phyloP scores from a whole-genome alignment of 305 asterid species.

The Salvia sclarea region DNA sequence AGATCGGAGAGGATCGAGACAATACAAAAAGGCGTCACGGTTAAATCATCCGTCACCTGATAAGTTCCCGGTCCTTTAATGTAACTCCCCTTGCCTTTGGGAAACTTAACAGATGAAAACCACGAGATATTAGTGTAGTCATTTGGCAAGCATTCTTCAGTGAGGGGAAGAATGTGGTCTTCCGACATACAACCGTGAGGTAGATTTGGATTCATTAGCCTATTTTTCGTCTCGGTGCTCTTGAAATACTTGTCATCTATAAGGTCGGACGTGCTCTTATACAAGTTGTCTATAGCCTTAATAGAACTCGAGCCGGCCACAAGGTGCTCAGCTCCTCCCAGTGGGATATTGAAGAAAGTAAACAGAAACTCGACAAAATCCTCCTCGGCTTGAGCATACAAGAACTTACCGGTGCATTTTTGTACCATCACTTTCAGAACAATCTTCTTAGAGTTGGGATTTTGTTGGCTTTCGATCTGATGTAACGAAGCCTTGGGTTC shows the following conservation, averaged over 20 bases:
- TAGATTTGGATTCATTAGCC: neutral
- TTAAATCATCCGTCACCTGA: constrained; percentile 27
- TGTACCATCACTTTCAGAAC: constrained; percentile 19
- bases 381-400: constrained; percentile 20
- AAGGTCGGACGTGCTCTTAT: neutral
- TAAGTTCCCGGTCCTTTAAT: neutral
- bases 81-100: constrained; percentile 7
- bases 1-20: neutral
- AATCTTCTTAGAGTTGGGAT: neutral
- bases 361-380: constrained; percentile 28
- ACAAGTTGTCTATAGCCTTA: constrained; percentile 1
- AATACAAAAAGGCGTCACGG: neutral
- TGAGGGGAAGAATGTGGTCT: neutral
- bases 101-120: neutral
- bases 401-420: constrained; percentile 10
- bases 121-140: neutral
- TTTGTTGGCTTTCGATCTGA: neutral
- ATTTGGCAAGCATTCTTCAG: neutral
- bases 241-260: neutral
- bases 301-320: neutral
- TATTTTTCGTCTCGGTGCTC: neutral
- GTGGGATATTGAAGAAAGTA: constrained; percentile 22
- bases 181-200: neutral
- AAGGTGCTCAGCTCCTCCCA: constrained; percentile 18
- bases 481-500: neutral